Conservation (phyloP, 2,329 filamentous ascomycete genomes). For the Aspergillus tanneri region DNA sequence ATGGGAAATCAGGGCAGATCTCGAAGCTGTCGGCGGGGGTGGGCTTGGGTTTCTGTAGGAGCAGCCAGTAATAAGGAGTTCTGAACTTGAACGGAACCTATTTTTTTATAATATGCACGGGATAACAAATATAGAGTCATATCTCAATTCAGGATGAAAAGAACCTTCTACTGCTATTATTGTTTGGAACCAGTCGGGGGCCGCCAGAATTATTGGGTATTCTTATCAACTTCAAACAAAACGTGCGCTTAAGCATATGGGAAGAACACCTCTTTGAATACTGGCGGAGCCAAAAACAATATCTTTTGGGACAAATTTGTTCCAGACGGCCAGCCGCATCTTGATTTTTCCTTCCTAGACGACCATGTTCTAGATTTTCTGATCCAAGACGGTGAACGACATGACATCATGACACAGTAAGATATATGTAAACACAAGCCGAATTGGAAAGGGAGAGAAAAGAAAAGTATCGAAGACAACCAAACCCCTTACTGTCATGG, state of each 20-base stretch:
- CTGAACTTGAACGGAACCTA: too few species aligned
- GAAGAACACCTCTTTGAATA: too few species aligned
- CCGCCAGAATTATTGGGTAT: too few species aligned
- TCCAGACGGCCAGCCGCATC: conserved; percentile 16
- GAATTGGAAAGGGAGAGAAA: conserved; percentile 9
- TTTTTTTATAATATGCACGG: too few species aligned
- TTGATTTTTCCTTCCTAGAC: conserved; percentile 15
- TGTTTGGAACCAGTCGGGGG: too few species aligned
- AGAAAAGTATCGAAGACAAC: conserved; percentile 3
- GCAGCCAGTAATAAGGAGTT: neutral
- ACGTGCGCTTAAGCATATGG: too few species aligned
- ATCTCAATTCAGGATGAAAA: neutral
- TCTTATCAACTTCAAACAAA: too few species aligned
- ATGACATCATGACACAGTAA: conserved; percentile 29
- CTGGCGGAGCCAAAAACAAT: too few species aligned
- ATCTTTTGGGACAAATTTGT: too few species aligned
- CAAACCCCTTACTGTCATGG: neutral
- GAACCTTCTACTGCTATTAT: neutral
- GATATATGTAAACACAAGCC: conserved; percentile 5
- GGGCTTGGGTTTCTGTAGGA: conserved; percentile 55
- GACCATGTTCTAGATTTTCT: neutral
- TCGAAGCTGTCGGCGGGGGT: conserved; percentile 64
- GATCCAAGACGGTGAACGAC: conserved; percentile 8
- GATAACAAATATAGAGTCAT: too few species aligned
- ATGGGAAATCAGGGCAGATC: conserved; percentile 67